phyloP scores from a whole-genome alignment of 208 protist species.

The Naegleria fowleri region DNA sequence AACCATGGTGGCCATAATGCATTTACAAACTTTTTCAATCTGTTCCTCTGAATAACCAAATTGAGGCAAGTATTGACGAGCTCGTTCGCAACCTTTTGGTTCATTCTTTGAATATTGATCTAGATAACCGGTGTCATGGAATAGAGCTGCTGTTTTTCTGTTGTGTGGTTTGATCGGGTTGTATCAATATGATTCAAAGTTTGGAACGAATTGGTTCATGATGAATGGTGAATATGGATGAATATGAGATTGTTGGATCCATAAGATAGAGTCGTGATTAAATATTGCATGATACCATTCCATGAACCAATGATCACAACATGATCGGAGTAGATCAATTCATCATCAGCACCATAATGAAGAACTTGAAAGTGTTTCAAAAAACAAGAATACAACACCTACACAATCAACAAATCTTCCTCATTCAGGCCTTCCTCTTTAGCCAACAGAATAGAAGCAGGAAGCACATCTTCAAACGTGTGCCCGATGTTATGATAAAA shows the following conservation, averaged over 20 bases:
- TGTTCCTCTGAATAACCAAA: slow-evolving; percentile 8
- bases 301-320: too few relatives aligned
- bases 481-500: slow-evolving; percentile 2
- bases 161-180: too few relatives aligned
- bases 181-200: too few relatives aligned
- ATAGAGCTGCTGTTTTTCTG: slow-evolving; percentile 27
- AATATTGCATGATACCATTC: too few relatives aligned
- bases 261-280: too few relatives aligned
- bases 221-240: too few relatives aligned
- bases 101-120: slow-evolving; percentile 30
- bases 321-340: too few relatives aligned
- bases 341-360: too few relatives aligned
- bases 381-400: background rate
- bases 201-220: too few relatives aligned
- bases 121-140: slow-evolving; percentile 25
- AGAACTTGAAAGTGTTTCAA: too few relatives aligned
- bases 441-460: background rate
- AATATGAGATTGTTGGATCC: too few relatives aligned
- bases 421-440: background rate
- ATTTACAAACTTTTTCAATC: slow-evolving; percentile 16
- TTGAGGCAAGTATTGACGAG: background rate
- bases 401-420: background rate
- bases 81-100: background rate
- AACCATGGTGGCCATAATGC: slow-evolving; percentile 25
- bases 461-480: slow-evolving; percentile 13